Conservation (phyloP, 2,329 filamentous ascomycete species). For the Pseudocercospora macadamiae region DNA sequence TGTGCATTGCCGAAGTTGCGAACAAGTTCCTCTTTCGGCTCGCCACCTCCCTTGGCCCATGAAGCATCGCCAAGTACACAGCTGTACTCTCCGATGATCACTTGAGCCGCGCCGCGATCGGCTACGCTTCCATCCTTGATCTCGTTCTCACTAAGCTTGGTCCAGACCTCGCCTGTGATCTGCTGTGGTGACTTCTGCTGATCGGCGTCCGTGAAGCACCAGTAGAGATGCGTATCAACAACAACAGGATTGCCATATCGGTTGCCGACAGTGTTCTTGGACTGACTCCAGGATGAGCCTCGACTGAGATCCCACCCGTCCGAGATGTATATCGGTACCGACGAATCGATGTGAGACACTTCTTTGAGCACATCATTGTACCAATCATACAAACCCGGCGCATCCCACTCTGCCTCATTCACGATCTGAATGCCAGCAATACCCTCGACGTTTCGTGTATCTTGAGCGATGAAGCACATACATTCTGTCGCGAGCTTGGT, state of each 20-base stretch:
- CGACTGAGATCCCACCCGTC: slow-evolving; percentile 59
- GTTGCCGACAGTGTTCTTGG: slow-evolving; percentile 26
- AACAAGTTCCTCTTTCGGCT: slow-evolving; percentile 44
- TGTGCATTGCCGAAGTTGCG: slow-evolving; percentile 54
- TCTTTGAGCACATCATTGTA: slow-evolving; percentile 56
- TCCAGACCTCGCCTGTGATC: slow-evolving; percentile 51
- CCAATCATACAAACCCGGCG: slow-evolving; percentile 58
- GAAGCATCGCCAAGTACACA: slow-evolving; percentile 58
- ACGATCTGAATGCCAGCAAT: slow-evolving; percentile 61
- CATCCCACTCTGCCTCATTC: slow-evolving; percentile 58
- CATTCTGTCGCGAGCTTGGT: slow-evolving; percentile 52
- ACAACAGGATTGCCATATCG: slow-evolving; percentile 52
- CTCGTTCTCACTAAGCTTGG: slow-evolving; percentile 51
- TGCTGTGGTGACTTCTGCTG: slow-evolving; percentile 55
- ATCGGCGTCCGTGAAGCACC: slow-evolving; percentile 59
- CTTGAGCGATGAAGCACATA: slow-evolving; percentile 54
- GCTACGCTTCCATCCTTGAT: slow-evolving; percentile 52
- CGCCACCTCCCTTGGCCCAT: slow-evolving; percentile 44
- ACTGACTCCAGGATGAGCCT: slow-evolving; percentile 49
- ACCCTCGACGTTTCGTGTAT: slow-evolving; percentile 48
- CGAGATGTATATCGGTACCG: slow-evolving; percentile 60
- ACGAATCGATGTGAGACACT: slow-evolving; percentile 52
- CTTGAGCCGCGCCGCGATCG: slow-evolving; percentile 54
- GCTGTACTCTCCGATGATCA: slow-evolving; percentile 62
- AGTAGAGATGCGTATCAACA: slow-evolving; percentile 64